Evolutionary conservation across 192 early-diverging fungal genomes (phyloP).

Genomic region (Geranomyces michiganensis): DNA sequence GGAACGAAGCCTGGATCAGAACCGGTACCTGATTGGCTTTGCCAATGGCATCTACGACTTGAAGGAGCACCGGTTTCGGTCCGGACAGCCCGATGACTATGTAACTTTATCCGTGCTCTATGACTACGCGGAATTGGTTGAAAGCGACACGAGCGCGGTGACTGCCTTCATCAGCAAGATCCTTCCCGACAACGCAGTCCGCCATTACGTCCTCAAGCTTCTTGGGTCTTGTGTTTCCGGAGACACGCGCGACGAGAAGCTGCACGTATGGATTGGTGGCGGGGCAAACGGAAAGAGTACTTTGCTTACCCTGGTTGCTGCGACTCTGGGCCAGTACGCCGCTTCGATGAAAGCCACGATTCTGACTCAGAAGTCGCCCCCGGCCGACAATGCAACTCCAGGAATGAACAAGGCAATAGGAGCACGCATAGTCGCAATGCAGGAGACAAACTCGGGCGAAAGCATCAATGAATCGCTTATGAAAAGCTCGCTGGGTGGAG

Average conservation of each 20-base stretch:
- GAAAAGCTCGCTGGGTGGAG: slow-evolving; percentile 10
- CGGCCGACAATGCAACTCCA: slow-evolving; percentile 11
- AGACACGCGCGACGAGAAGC: slow-evolving; percentile 13
- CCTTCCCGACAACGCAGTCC: no score
- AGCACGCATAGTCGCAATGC: slow-evolving; percentile 6
- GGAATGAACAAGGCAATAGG: slow-evolving; percentile 22
- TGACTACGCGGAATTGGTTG: neutral
- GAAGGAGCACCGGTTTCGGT: slow-evolving; percentile 6
- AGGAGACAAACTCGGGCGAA: slow-evolving; percentile 17
- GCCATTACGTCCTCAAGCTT: no score
- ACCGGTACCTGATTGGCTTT: slow-evolving; percentile 13
- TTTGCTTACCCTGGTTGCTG: neutral
- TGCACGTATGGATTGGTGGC: slow-evolving; percentile 13
- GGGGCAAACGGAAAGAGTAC: slow-evolving; percentile 15
- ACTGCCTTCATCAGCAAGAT: slow-evolving; percentile 14
- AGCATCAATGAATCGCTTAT: slow-evolving; percentile 9
- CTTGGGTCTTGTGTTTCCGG: no score
- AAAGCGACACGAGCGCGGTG: neutral
- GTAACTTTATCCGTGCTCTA: neutral
- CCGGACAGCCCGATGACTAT: slow-evolving; percentile 1
- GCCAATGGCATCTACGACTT: slow-evolving; percentile 7
- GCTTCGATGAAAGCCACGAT: slow-evolving; percentile 16
- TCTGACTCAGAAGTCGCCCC: slow-evolving; percentile 9
- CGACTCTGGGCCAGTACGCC: slow-evolving; percentile 7
- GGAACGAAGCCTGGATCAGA: slow-evolving; percentile 1